A percentile compares a stretch with the other conserved stretches of the same genome.
Conservation (phyloP, 306 rosid genomes). For the Canavalia gladiata region DNA sequence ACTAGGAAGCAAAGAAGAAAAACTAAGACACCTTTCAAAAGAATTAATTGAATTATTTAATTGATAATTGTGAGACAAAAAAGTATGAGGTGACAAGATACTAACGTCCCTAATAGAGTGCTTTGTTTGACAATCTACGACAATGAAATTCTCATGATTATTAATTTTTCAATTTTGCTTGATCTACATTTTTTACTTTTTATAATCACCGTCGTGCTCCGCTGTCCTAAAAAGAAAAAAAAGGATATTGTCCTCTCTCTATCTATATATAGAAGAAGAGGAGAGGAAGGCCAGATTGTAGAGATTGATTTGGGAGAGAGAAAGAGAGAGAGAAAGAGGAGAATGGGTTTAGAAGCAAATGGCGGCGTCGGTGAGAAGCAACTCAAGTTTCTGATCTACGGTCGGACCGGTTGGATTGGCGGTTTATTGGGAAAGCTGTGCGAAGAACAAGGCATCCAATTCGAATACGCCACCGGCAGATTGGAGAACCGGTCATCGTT, state of each 20-base stretch:
- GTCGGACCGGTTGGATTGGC: slow-evolving; percentile 92
- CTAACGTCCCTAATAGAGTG: too few species aligned
- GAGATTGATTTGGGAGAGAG: not conserved
- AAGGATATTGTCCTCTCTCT: too few species aligned
- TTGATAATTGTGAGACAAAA: too few species aligned
- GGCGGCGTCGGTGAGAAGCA: slow-evolving; percentile 52
- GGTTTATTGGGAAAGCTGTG: slow-evolving; percentile 80
- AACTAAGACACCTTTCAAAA: too few species aligned
- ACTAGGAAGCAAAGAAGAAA: too few species aligned
- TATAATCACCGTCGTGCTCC: slow-evolving; percentile 41
- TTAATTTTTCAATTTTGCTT: not conserved
- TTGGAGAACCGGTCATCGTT: slow-evolving; percentile 75
- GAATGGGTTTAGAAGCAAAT: slow-evolving; percentile 69
- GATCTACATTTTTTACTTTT: not conserved
- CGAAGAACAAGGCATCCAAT: slow-evolving; percentile 61
- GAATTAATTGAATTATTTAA: too few species aligned
- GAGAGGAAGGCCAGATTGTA: not conserved
- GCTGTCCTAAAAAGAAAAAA: not conserved
- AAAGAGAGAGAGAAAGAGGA: not conserved
- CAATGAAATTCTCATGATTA: not conserved
- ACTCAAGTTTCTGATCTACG: slow-evolving; percentile 80
- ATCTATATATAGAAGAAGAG: not conserved
- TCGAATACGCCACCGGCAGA: slow-evolving; percentile 70
- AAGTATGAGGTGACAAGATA: too few species aligned
- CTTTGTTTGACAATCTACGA: not conserved